A percentile compares a stretch with the other conserved stretches of the same genome.
These are phyloP conservation scores for Aspergillus latus DNA, from an alignment of 2,329 filamentous ascomycete species.

Conservation along the genomic window DNA sequence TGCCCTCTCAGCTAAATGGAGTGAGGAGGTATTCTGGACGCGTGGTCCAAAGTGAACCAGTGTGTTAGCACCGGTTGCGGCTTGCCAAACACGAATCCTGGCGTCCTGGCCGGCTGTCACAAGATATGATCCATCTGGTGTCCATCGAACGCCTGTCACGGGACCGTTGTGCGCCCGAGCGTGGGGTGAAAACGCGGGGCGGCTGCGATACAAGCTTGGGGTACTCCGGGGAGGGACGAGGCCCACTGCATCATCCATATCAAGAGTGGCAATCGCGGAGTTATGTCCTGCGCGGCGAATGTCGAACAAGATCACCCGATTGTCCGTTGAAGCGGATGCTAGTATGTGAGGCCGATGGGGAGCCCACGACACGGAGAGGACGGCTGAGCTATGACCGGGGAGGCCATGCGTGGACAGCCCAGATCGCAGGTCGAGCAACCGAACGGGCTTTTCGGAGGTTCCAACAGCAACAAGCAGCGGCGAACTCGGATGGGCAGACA, in stretches of 20 bases:
- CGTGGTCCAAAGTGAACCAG: conserved; percentile 83
- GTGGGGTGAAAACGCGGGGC: conserved; percentile 46
- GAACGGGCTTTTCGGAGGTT: conserved; percentile 79
- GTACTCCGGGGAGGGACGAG: conserved; percentile 47
- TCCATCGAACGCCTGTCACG: conserved; percentile 85
- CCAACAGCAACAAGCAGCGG: conserved; percentile 81
- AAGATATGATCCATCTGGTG: conserved; percentile 72
- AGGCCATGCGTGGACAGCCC: conserved; percentile 73
- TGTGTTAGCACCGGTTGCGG: conserved; percentile 76
- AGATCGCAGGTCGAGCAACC: conserved; percentile 82
- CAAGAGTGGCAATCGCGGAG: conserved; percentile 71
- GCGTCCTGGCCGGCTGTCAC: conserved; percentile 81
- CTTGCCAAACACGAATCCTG: conserved; percentile 83
- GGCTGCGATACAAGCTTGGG: conserved; percentile 27
- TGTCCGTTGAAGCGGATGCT: conserved; percentile 81
- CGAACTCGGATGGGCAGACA: conserved; percentile 66
- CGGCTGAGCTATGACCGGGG: conserved; percentile 64
- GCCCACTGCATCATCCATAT: conserved; percentile 80
- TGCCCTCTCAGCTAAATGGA: conserved; percentile 59
- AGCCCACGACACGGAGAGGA: conserved; percentile 76
- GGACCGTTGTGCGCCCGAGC: conserved; percentile 72
- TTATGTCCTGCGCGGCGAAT: conserved; percentile 68
- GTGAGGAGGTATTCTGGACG: conserved; percentile 66
- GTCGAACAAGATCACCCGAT: conserved; percentile 82
- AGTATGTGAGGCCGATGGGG: conserved; percentile 76